These are phyloP conservation scores for Barbarea vulgaris DNA, from an alignment of 345 rosid species.

Conservation along the genomic window DNA sequence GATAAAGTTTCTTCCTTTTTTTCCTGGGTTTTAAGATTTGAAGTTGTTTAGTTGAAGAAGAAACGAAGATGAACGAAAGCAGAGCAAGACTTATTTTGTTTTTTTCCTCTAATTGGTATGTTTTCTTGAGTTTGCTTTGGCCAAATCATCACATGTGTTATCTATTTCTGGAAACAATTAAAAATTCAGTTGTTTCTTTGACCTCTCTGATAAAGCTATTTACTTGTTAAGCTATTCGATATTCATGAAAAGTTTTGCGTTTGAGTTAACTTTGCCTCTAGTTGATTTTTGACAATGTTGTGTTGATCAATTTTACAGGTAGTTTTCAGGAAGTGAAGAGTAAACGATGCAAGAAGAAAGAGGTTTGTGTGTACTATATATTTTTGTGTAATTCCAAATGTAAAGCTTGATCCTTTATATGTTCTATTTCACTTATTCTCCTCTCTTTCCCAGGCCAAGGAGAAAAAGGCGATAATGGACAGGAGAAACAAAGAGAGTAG, in stretches of 20 bases:
- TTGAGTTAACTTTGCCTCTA: background rate
- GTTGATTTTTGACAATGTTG: background rate
- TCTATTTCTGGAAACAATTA: background rate
- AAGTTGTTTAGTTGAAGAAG: conserved; percentile 1
- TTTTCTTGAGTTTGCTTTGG: conserved; percentile 3
- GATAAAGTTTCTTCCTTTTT: background rate
- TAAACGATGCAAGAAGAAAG: conserved; percentile 72
- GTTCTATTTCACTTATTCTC: background rate
- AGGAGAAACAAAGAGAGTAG: background rate
- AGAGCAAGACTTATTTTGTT: conserved; percentile 1
- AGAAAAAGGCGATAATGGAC: background rate
- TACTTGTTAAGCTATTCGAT: no score
- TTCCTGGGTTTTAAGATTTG: conserved; percentile 14
- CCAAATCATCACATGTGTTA: background rate
- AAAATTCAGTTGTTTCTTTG: background rate
- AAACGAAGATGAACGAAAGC: background rate
- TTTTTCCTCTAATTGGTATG: background rate
- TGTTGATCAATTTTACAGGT: conserved; percentile 45
- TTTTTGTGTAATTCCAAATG: background rate
- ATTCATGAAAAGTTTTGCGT: no score
- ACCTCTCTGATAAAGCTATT: background rate
- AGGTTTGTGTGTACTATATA: conserved; percentile 47
- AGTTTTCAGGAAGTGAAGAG: conserved; percentile 82
- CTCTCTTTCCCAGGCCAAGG: conserved; percentile 27
- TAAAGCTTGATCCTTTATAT: background rate